Base-by-base conservation (phyloP, 169 alveolate species). In the Eimeria sp. region DNA sequence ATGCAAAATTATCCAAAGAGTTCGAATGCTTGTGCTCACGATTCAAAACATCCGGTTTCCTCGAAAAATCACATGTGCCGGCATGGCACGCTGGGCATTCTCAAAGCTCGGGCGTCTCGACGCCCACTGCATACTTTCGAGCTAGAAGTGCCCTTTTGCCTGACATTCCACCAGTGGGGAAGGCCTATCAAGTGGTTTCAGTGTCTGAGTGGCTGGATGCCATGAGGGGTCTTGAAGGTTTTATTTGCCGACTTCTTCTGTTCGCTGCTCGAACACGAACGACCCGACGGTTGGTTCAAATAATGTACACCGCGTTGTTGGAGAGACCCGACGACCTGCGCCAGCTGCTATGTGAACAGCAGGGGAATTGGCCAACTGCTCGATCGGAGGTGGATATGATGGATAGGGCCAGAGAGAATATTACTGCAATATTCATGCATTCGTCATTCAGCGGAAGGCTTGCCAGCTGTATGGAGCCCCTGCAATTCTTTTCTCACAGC, bases 401-500 rank as follows among this genome's bases (percentile, higher is more conserved):
- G 94, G 82, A 87, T 52, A 87, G 83, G 64, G 82, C 82, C 6
- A 71, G 94, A 18, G 68, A 27, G 46, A 82, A 60, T 3, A 25
- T 64, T 14, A 25, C 94, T 9, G 66, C 78, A 25, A 52, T 64
- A 23, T 54, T 64, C 52, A 64, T 56, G 62, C 83, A 60, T 25
- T 82, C 94, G 27, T 64, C 80, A 74, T 20, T 66, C 54, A 74
- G 68, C 62, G 68, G 66, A 30, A 49, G 54, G 82, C 82, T 87
- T 49, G 83, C 83, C 43, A 87, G 94, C 82, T 37, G 66, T n/a
- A 9, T 87, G 30, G 82, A 54, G 56, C 82, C 94, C 30, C 56
- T 87, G 62, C 83, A 60, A 4, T 87, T 87, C 64, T 87, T 87
- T 64, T 87, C 94, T 64, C 82, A 64, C 54, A 40, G 68, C 46